phyloP scores from a whole-genome alignment of 2,329 filamentous ascomycete genomes.

The Tolypocladium tropicale region DNA sequence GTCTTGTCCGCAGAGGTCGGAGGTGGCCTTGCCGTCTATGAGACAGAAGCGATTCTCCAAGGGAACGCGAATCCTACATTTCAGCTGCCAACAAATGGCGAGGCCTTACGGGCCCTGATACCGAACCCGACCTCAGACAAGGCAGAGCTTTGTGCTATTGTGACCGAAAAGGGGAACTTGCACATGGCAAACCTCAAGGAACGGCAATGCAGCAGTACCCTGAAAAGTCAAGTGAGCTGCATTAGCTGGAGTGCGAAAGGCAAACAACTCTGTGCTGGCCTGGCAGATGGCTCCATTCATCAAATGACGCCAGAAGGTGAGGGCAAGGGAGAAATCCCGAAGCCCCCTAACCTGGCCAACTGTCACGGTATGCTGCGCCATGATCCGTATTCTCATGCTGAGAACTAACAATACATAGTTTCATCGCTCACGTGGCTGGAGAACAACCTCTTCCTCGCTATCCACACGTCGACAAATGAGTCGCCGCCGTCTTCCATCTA shows the following conservation, averaged over 20 bases:
- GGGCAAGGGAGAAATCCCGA: slow-evolving; percentile 68
- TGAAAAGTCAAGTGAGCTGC: slow-evolving; percentile 70
- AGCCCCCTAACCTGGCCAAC: slow-evolving; percentile 56
- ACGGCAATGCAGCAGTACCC: slow-evolving; percentile 47
- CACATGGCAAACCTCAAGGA: slow-evolving; percentile 73
- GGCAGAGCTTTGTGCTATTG: slow-evolving; percentile 67
- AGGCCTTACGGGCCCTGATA: slow-evolving; percentile 60
- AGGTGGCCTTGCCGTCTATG: slow-evolving; percentile 75
- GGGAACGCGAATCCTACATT: slow-evolving; percentile 59
- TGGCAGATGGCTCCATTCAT: slow-evolving; percentile 66
- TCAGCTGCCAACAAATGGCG: slow-evolving; percentile 66
- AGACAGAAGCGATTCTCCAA: slow-evolving; percentile 57
- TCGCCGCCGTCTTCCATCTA: slow-evolving; percentile 58
- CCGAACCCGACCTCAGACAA: slow-evolving; percentile 72
- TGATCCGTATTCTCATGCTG: background rate
- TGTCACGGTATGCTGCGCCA: slow-evolving; percentile 53
- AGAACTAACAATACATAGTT: slow-evolving; percentile 33
- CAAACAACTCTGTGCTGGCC: slow-evolving; percentile 83
- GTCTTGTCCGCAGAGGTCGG: slow-evolving; percentile 73
- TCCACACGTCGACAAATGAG: slow-evolving; percentile 59
- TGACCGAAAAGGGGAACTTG: slow-evolving; percentile 72
- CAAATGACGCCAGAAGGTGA: slow-evolving; percentile 79
- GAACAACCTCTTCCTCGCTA: slow-evolving; percentile 71
- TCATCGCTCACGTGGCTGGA: slow-evolving; percentile 81
- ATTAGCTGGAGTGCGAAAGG: slow-evolving; percentile 87